Evolutionary conservation across 2,329 filamentous ascomycete species (phyloP), one percentile per base, ranked within the genome.

Genomic region (Aureobasidium uvarum): DNA sequence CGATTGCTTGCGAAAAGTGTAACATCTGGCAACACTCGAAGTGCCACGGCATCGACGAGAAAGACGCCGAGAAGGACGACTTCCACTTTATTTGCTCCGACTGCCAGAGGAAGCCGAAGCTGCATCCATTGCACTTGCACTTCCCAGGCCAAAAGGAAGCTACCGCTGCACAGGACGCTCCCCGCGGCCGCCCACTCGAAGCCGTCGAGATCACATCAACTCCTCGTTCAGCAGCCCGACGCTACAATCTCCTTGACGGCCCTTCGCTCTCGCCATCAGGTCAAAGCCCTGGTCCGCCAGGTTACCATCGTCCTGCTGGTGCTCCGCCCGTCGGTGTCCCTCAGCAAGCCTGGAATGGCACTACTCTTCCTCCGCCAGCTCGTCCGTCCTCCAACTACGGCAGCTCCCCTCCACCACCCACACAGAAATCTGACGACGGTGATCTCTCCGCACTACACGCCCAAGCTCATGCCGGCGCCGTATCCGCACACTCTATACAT

Each of bases 11-110:
- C 77, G 95, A 99, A 74, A 88, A 84, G 70, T 99, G 95, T 81
- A 96, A 89, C 74, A 89, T 96, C 55, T 99, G 95, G 95, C 94
- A 98, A 75, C 95, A 99, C 74, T 96, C 92, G 81, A 91, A 90
- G 72, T 99, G 95, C 74, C 85, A 96, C 67, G 89, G 88, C 46
- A 90, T 98, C 68, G 84, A 85, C 52, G 85, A 96, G 71, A 80
- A 84, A 67, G 89, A 93, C 68, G 93, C 92, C 0, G 94, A 96
- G 69, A 83, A 87, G 54, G 86, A 91, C 1, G 90, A 96, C 69
- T 98, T 98, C 72, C 87, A 91, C 67, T 96, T 96, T 73, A 77
- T 96, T 69, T 98, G 94, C 78, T 80, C 80, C 39, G 86, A 89
- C 55, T 99, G 95, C 79, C 86, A 85, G 70, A 86, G 84, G 18